A percentile compares a stretch with the other conserved stretches of the same genome.
Conservation (phyloP, 805 yeast species). For the Metschnikowia cubensis region DNA sequence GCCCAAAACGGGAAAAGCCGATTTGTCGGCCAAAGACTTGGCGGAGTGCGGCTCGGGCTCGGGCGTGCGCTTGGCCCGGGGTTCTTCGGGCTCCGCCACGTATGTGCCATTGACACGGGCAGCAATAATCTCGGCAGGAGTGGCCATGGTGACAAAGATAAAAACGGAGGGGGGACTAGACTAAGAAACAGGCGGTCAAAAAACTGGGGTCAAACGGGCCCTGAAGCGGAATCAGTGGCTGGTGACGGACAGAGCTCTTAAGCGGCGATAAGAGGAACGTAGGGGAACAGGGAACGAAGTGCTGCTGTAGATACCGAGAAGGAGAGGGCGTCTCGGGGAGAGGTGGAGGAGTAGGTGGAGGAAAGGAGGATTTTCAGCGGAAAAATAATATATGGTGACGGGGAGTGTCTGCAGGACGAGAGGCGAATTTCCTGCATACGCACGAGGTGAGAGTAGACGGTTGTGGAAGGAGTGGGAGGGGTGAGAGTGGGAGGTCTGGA, state of each 20-base stretch:
- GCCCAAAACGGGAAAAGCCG: slow-evolving; percentile 66
- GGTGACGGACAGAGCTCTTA: not conserved
- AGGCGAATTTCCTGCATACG: not conserved
- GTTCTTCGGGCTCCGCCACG: slow-evolving; percentile 11
- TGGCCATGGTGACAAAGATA: slow-evolving; percentile 27
- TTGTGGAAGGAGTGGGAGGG: too few relatives aligned
- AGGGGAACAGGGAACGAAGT: not conserved
- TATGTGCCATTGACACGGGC: slow-evolving; percentile 36
- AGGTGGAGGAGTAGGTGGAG: not conserved
- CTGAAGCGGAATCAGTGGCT: not conserved
- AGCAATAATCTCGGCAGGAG: slow-evolving; percentile 48
- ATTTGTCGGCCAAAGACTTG: slow-evolving; percentile 47
- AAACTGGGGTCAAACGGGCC: not conserved
- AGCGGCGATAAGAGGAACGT: not conserved
- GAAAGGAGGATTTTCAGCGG: not conserved
- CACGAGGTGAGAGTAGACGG: too few relatives aligned
- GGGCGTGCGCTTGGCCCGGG: slow-evolving; percentile 1
- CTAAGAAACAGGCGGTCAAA: slow-evolving; percentile 3
- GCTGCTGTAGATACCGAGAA: not conserved
- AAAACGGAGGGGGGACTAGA: not conserved
- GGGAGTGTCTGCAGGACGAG: too few relatives aligned
- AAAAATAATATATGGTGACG: not conserved
- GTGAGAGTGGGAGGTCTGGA: too few relatives aligned
- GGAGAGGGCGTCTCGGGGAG: not conserved
- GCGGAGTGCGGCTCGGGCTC: slow-evolving; percentile 18